Evolutionary conservation across 768 basidiomycete species (phyloP), one percentile per base, ranked within the genome.

Genomic region (Lactarius trivialis): DNA sequence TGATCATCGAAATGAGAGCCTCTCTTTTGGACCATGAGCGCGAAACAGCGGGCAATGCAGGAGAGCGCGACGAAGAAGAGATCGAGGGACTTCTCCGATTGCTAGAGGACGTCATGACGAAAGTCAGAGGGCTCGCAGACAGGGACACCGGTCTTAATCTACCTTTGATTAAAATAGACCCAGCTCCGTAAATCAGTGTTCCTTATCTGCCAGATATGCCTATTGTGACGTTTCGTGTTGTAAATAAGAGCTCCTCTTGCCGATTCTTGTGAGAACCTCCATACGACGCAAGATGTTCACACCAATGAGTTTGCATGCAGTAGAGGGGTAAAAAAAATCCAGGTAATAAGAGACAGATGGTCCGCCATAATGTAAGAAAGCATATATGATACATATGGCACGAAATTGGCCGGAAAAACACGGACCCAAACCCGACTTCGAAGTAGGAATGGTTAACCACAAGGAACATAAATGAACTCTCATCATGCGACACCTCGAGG

Each of bases 41-140:
- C 2, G 33, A 36, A 14, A 50, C 24, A 15, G 43, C 2, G 7
- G 12, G 21, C 11, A 26, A 30, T 19, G 37, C 19, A 21, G 33
- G 53, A 21, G 53, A 21, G 34, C 34, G 28, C 28, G 50, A 39
- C 4, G 57, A 61, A 7, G 28, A 54, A 19, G 62, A 55, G 4
- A 41, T 36, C 24, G 58, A 63, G 19, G 19, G 58, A 28, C 17
- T 63, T 21, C 48, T 63, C 19, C 54, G 58, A 56, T 55, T 63
- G 32, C 53, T 63, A 21, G 62, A 60, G 48, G 62, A 63, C 15
- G 54, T 60, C 24, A 55, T 60, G 62, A 45, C n/a, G 50, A 55
- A 55, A 49, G 58, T 63, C 53, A 19, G 36, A 30, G 26, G 8
- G 36, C 58, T 59, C n/a, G 37, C 28, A 7, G 26, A 55, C 6